Base-by-base conservation (phyloP, 1,284 basidiomycete species). In the Ceratobasidium sp. region DNA sequence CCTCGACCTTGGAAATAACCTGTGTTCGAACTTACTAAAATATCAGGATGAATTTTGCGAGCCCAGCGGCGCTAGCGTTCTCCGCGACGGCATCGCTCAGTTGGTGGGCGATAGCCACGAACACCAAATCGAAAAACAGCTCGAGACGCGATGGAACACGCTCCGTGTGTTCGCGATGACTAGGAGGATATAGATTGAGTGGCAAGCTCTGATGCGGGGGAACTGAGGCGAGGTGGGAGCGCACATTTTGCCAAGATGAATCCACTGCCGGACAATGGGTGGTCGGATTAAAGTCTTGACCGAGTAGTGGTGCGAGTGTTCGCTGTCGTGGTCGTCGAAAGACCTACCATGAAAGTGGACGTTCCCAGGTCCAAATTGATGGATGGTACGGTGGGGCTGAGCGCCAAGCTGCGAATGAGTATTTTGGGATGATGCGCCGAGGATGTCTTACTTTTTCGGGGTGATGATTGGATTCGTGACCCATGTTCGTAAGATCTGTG, bases 111-210 rank as follows among this genome's bases (percentile, higher is more conserved):
- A 81, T 77, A 10, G 77, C 79, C 22, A 81, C 79, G 68, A 78
- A 81, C 0, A 80, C 71, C 42, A 81, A 73, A 69, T 81, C 80
- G 65, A 80, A 79, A 74, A 81, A 81, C 12, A 81, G 76, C 73
- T 81, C 78, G 64, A 79, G 76, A 57, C 71, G 77, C 17, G 58
- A 62, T 25, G 58, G 58, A 3, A 62, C 58, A 20, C 58, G 58
- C 22, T 62, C 58, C n/a, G 45, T 62, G 31, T 62, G 58, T 50
- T 62, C 58, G 43, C 58, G 58, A 43, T 62, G 58, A 15, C 58
- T 62, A n/a, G 20, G 32, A 49, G 25, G 22, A 32, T 42, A n/a
- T 42, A 58, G 20, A 25, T 58, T 38, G 34, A 42, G 43, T 3
- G 22, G n/a, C 4, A 15, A 17, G 40, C 32, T 42, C n/a, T 27